Conservation (phyloP, 2,329 filamentous ascomycete genomes). For the Davidsoniella eucalypti region DNA sequence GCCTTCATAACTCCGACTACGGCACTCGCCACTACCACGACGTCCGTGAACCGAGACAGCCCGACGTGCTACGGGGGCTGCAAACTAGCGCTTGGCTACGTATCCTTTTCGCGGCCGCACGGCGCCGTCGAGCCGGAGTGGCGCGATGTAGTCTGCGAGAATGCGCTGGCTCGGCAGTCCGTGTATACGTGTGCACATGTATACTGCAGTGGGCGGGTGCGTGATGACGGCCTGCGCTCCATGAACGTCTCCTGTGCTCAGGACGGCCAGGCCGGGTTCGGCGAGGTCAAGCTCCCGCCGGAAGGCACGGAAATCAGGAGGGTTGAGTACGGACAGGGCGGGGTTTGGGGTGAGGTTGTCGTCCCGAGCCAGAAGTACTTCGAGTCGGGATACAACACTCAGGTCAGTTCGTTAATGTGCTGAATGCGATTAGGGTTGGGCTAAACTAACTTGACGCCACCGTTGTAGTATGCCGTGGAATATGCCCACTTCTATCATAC, state of each 20-base stretch:
- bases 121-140: background rate
- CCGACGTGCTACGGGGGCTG: slow-evolving; percentile 5
- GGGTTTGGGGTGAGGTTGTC: slow-evolving; percentile 5
- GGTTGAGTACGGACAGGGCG: slow-evolving; percentile 3
- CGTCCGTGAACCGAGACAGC: background rate
- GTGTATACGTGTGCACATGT: slow-evolving; percentile 20
- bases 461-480: slow-evolving; percentile 22
- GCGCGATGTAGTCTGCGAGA: slow-evolving; percentile 1
- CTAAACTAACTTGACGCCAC: background rate
- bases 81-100: slow-evolving; percentile 4
- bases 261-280: background rate
- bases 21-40: background rate
- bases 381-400: slow-evolving; percentile 8
- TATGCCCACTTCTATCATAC: slow-evolving; percentile 12
- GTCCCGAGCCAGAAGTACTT: slow-evolving; percentile 8
- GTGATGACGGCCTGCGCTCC: slow-evolving; percentile 15
- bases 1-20: background rate
- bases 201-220: slow-evolving; percentile 20
- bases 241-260: slow-evolving; percentile 25
- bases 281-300: background rate
- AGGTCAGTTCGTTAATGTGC: background rate
- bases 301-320: slow-evolving; percentile 11
- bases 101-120: slow-evolving; percentile 1
- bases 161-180: slow-evolving; percentile 1
- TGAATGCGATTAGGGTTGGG: background rate